A percentile compares a stretch with the other conserved stretches of the same genome.
Conservation (phyloP, 441 rosid species). For the Capsella rubella region DNA sequence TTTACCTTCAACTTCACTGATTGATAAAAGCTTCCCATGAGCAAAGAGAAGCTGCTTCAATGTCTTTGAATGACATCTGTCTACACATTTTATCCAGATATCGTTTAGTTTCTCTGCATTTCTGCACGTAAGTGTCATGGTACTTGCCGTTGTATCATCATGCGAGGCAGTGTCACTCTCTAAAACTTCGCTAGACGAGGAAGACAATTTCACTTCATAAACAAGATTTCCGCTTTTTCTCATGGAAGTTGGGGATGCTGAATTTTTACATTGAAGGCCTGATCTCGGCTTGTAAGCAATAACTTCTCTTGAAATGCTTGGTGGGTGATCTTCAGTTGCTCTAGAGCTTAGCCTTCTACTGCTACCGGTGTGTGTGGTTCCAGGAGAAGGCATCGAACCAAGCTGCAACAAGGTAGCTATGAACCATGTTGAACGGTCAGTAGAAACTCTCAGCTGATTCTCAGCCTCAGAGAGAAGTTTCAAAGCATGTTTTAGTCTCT, state of each 20-base stretch:
- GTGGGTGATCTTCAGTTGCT: slow-evolving; percentile 76
- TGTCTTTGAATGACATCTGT: slow-evolving; percentile 92
- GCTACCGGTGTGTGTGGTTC: slow-evolving; percentile 72
- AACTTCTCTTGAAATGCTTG: slow-evolving; percentile 73
- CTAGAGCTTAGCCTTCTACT: slow-evolving; percentile 83
- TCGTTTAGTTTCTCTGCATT: slow-evolving; percentile 67
- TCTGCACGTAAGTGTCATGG: slow-evolving; percentile 49
- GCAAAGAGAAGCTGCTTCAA: slow-evolving; percentile 77
- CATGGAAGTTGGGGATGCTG: slow-evolving; percentile 66
- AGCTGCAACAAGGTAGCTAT: slow-evolving; percentile 95
- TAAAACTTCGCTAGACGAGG: slow-evolving; percentile 47
- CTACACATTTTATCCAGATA: slow-evolving; percentile 88
- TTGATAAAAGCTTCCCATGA: slow-evolving; percentile 83
- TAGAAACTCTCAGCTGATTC: slow-evolving; percentile 87
- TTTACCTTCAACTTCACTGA: slow-evolving; percentile 82
- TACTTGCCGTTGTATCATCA: slow-evolving; percentile 51
- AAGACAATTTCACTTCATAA: slow-evolving; percentile 49
- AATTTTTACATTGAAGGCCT: slow-evolving; percentile 51
- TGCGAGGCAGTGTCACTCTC: slow-evolving; percentile 51
- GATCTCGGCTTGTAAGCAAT: slow-evolving; percentile 60
- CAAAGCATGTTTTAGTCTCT: slow-evolving; percentile 85
- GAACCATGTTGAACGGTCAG: slow-evolving; percentile 97
- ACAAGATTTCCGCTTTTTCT: slow-evolving; percentile 52
- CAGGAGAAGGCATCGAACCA: slow-evolving; percentile 84
- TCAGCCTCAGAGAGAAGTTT: slow-evolving; percentile 97